Conservation (phyloP, 2,329 filamentous ascomycete species). For the Penicillium fuscoglaucum region DNA sequence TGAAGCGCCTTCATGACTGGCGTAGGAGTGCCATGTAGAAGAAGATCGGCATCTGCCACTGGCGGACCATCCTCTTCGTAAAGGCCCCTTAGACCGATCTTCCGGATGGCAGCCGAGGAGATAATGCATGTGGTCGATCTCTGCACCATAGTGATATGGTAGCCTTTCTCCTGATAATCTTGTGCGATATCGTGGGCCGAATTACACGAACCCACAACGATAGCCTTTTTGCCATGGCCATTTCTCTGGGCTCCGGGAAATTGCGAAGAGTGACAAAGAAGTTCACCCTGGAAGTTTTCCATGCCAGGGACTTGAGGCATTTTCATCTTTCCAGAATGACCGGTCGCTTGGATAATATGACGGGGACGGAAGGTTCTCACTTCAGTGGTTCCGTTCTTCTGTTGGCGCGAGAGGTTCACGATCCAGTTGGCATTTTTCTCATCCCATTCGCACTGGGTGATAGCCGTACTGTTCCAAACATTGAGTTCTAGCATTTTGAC, state of each 20-base stretch:
- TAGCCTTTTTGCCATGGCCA: slow-evolving; percentile 56
- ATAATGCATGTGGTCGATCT: not conserved
- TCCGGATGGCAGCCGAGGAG: not conserved
- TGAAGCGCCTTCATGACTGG: not conserved
- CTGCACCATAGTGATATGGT: slow-evolving; percentile 36
- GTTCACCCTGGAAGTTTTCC: not conserved
- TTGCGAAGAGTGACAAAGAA: not conserved
- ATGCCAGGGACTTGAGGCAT: not conserved
- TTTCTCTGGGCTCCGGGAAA: not conserved
- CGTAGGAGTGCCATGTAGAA: not conserved
- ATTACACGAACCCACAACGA: slow-evolving; percentile 68
- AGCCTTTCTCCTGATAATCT: slow-evolving; percentile 66
- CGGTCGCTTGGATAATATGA: not conserved
- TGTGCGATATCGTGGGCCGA: slow-evolving; percentile 69
- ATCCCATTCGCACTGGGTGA: not conserved
- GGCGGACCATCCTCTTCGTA: not conserved
- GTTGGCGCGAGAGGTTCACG: not conserved
- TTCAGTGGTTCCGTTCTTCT: not conserved
- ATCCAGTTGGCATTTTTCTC: not conserved
- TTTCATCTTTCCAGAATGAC: not conserved
- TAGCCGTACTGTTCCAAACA: not conserved
- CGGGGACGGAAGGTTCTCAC: not conserved
- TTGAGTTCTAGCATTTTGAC: slow-evolving; percentile 46
- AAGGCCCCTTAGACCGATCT: not conserved
- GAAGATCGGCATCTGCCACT: not conserved